Evolutionary conservation across 2,329 filamentous ascomycete genomes (phyloP), one percentile per base, ranked within the genome.

Genomic region (Hortaea werneckii): DNA sequence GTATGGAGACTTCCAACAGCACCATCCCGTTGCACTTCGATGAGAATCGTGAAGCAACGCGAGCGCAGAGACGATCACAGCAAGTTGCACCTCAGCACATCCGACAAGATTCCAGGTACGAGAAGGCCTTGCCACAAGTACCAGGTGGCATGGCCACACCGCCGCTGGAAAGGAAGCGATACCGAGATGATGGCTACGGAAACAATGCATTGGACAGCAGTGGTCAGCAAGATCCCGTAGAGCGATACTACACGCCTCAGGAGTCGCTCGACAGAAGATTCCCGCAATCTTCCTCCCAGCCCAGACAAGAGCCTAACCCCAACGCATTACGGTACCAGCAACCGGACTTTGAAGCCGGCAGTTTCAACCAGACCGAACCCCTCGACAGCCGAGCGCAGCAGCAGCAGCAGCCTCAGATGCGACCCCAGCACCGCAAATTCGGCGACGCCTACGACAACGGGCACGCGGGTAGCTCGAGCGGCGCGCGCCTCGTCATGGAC

Each of bases 401-500:
- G 46, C 20, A 40, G 46, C 20, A 20, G 20, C 20, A 20, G 20
- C 20, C 20, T 2, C 35, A 57, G 48, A 60, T 65, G 13, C 50
- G 92, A 59, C 95, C 94, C 70, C 83, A 82, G 64, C 88, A 90
- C 67, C 80, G 88, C 47, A 82, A 79, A 54, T 95, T 98, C 57
- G 82, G 79, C 1, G 88, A 95, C 58, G 87, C 85, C 1, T 95
- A 94, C 63, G 87, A 78, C 51, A 83, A 87, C 54, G 73, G 70
- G 40, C 74, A 88, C 59, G 82, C 82, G 29, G 90, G 90, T 39
- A 94, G 85, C 65, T 90, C 82, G 53, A 87, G 87, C 46, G 85
- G 88, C 3, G 88, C 89, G 10, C 83, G 89, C 64, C 82, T 87
- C 62, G 92, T 98, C 35, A 96, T 98, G 89, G 90, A 98, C 69